Base-by-base conservation (phyloP, 2,329 filamentous ascomycete genomes). In the Zasmidium citrigriseum region DNA sequence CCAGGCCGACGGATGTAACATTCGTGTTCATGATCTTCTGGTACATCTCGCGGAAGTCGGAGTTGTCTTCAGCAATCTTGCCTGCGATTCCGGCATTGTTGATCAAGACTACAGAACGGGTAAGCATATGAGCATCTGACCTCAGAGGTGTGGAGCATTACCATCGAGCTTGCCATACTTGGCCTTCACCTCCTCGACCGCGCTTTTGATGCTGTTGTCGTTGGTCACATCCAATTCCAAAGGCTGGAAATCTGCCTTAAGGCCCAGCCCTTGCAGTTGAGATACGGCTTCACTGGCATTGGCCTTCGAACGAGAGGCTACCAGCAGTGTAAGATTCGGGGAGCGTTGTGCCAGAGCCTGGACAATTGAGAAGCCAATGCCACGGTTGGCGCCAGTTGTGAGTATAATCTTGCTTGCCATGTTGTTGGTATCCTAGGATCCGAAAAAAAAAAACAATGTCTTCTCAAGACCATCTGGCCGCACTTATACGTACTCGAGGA, bases 1-100 rank as follows among this genome's bases (percentile, higher is more conserved):
- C 38, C 46, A 74, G 71, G 4, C 70, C 78, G 20, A 80, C 70
- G 0, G 78, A 80, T 2, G 74, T 76, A 59, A 81, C 72, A 66
- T 82, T 79, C 41, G 77, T 69, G 50, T 52, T 24, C 18, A 52
- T 7, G 27, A 52, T 52, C 75, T 71, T n/a, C 60, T 67, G 72
- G 67, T 72, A 71, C 2, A 67, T 67, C 24, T 70, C 64, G 59
- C 76, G 73, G 18, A 76, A 64, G 10, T 70, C 68, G 3, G 58
- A 51, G 21, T 72, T 64, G 58, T 73, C 69, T 11, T 67, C 54
- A 24, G 60, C 27, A 4, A 65, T 51, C 67, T 63, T 46, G 65
- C 68, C 12, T 63, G 71, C 68, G 66, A 77, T 57, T 64, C 68
- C 63, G 24, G 75, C 75, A 55, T 79, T 78, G 66, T 78, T 77